Percentiles rank a stretch among this genome's conserved stretches.
Evolutionary conservation across 495 filamentous ascomycete genomes (phyloP).

Genomic region (Aspergillus affinis): DNA sequence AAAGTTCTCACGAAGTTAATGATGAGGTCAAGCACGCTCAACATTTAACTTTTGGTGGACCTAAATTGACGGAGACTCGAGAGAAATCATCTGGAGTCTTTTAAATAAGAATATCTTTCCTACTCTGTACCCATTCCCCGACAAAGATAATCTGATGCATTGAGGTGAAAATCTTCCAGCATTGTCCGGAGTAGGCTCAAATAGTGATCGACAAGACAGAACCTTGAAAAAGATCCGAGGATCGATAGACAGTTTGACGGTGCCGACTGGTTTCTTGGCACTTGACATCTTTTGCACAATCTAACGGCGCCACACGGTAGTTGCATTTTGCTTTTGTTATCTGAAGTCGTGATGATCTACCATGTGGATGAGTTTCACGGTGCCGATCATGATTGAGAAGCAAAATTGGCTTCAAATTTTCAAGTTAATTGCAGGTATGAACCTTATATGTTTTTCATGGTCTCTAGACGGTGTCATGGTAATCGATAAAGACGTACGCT

Average conservation of each 20-base stretch:
- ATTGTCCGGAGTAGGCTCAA: neutral
- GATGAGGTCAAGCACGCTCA: neutral
- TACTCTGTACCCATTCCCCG: too few species aligned
- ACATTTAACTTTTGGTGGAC: neutral
- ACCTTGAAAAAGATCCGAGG: neutral
- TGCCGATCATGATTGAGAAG: too few species aligned
- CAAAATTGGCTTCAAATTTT: too few species aligned
- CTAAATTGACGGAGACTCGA: neutral
- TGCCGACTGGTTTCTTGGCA: neutral
- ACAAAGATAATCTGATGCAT: too few species aligned
- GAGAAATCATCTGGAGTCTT: too few species aligned
- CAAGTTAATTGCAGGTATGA: too few species aligned
- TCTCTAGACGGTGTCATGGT: too few species aligned
- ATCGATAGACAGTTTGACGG: neutral
- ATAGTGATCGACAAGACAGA: slow-evolving; percentile 2
- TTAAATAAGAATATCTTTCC: too few species aligned
- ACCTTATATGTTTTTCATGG: too few species aligned
- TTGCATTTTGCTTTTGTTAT: neutral
- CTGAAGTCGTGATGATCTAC: neutral
- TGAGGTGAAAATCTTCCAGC: neutral
- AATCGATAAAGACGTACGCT: too few species aligned
- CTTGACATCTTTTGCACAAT: neutral
- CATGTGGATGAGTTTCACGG: too few species aligned
- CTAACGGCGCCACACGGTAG: neutral
- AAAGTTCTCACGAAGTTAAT: too few species aligned